A percentile compares a stretch with the other conserved stretches of the same genome.
Conservation (phyloP, 1,139 yeast species). For the Suhomyces bokatorum region DNA sequence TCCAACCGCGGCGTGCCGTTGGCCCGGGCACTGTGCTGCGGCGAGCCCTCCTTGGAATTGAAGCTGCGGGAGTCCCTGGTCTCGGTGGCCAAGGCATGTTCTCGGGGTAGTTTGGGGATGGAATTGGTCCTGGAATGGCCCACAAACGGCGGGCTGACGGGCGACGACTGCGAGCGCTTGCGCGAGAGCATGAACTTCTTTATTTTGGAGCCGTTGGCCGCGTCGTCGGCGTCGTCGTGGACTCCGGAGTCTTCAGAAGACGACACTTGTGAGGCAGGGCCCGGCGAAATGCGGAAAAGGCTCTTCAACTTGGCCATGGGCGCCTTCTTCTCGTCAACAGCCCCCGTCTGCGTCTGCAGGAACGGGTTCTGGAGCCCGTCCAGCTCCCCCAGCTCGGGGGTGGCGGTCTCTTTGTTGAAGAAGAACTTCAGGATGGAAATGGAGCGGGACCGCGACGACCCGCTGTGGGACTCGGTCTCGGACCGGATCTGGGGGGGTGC, state of each 20-base stretch:
- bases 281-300: conserved; percentile 16
- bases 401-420: conserved; percentile 17
- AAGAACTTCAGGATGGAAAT: conserved; percentile 22
- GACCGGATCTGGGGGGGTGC: conserved; percentile 14
- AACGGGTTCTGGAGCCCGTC: conserved; percentile 6
- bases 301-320: conserved; percentile 17
- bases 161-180: conserved; percentile 28
- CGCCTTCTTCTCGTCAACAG: conserved; percentile 13
- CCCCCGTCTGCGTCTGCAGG: conserved; percentile 8
- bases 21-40: neutral
- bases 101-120: neutral
- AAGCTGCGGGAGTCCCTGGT: neutral
- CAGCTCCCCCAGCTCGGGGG: conserved; percentile 1
- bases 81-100: neutral
- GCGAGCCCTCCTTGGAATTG: conserved; percentile 1
- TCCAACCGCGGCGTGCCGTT: conserved; percentile 10
- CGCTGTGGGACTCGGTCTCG: conserved; percentile 10
- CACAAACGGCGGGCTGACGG: conserved; percentile 16
- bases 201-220: conserved; percentile 3
- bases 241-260: neutral
- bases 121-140: conserved; percentile 6
- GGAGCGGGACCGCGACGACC: conserved; percentile 18
- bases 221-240: neutral
- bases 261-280: conserved; percentile 1
- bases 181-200: conserved; percentile 22